Evolutionary conservation across 345 rosid genomes (phyloP), one percentile per base, ranked within the genome.

Genomic region (Gossypium herbaceum): DNA sequence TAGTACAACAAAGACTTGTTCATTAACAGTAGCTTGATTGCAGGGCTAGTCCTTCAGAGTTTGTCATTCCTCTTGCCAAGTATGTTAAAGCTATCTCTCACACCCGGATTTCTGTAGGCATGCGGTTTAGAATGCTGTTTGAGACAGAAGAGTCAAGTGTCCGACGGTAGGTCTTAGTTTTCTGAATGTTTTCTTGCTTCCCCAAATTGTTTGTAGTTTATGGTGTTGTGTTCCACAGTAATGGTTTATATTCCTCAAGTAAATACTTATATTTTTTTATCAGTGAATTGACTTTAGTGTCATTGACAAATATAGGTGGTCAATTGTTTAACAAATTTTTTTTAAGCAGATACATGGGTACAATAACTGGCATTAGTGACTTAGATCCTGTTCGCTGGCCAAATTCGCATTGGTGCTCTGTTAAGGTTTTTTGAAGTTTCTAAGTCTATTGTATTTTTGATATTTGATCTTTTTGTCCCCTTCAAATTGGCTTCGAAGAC

Each of bases 401-500:
- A 59, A 86, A 90, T 79, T 90, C 94, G 7, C 83, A 88, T 80
- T 90, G 94, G 94, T 92, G 94, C 68, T 86, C 87, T 50, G 85
- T 87, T 12, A 84, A 87, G 91, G 91, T 87, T 16, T 73, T 58
- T 44, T 60, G 67, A 73, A 45, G 43, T 15, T 47, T 58, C 56
- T 45, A 8, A 22, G 43, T 73, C 34, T 13, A 7, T 59, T 59
- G 59, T 17, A 47, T 22, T 54, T 44, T 7, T 43, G 17, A 44
- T 45, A 15, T 13, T 45, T 2, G 27, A 11, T 12, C 0, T 3
- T 20, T 72, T 57, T 3, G 13, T 72, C 2, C 41, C 7, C 41
- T 34, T 34, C 41, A 34, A 34, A 34, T 58, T 73, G 29, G 17
- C 41, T 45, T 43, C 17, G 43, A 41, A 41, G 29, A 2, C n/a